Evolutionary conservation across 257 asterid species (phyloP).

Genomic region (Cruciata laevipes): DNA sequence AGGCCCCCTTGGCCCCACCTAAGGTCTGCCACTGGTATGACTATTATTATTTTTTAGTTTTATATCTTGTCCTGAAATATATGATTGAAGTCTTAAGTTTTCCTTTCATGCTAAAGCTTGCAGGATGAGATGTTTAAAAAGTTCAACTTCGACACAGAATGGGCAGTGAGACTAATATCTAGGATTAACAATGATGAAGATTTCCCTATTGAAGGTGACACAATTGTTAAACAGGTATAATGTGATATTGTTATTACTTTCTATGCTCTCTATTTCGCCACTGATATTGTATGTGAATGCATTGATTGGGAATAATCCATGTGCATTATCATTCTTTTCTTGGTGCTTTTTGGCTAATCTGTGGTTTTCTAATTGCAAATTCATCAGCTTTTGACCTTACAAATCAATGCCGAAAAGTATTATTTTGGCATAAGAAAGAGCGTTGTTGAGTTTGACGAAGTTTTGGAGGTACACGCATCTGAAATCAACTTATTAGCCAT

Average conservation of each 20-base stretch:
- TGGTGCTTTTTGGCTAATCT: conserved; percentile 5
- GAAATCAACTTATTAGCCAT: background rate
- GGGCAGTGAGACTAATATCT: conserved; percentile 92
- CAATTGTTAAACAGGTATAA: conserved; percentile 80
- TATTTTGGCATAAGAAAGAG: conserved; percentile 88
- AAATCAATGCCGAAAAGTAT: conserved; percentile 88
- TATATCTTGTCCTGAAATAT: background rate
- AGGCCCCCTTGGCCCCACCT: no score
- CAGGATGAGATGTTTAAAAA: conserved; percentile 98
- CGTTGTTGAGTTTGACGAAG: conserved; percentile 98
- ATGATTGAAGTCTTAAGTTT: conserved; percentile 7
- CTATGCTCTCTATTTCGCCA: background rate
- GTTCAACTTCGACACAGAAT: conserved; percentile 90
- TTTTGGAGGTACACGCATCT: conserved; percentile 70
- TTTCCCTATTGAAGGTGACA: conserved; percentile 80
- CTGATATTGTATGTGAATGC: background rate
- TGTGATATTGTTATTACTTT: background rate
- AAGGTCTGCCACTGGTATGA: no score
- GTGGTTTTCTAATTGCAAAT: conserved; percentile 12
- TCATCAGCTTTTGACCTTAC: conserved; percentile 75
- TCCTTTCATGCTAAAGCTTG: conserved; percentile 48
- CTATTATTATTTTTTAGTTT: background rate
- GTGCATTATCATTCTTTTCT: background rate
- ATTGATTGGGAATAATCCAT: background rate
- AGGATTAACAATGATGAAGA: conserved; percentile 86